phyloP scores from a whole-genome alignment of 164 flowering plant species.

The Stephania yunnanensis region DNA sequence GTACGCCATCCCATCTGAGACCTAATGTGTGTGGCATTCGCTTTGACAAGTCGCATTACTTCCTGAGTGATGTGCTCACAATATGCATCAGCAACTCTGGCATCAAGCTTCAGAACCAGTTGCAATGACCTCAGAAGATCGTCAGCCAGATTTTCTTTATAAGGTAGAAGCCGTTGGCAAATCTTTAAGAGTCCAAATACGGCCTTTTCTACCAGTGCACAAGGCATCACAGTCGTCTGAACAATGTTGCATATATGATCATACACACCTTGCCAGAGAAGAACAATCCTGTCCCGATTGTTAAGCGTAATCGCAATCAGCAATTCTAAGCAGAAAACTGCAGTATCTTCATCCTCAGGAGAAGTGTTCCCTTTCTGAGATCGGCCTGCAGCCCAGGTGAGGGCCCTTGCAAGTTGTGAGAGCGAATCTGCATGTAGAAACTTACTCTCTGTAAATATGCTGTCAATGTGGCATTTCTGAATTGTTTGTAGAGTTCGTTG shows the following conservation, averaged over 20 bases:
- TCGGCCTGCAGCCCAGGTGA: conserved; percentile 29
- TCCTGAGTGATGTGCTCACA: conserved; percentile 42
- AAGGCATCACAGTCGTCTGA: conserved; percentile 37
- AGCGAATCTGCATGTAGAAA: conserved; percentile 34
- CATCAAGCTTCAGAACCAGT: conserved; percentile 35
- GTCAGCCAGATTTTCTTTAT: conserved; percentile 34
- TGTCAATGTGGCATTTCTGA: conserved; percentile 35
- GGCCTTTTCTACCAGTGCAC: conserved; percentile 39
- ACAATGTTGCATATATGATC: conserved; percentile 36
- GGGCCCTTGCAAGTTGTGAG: conserved; percentile 31
- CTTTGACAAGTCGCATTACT: conserved; percentile 34
- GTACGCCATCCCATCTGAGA: conserved; percentile 40
- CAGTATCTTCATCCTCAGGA: conserved; percentile 37
- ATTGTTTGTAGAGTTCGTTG: conserved; percentile 35
- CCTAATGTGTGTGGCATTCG: conserved; percentile 34
- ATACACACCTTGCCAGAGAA: conserved; percentile 37
- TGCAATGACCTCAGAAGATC: conserved; percentile 37
- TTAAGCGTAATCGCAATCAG: conserved; percentile 36
- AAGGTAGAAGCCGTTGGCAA: conserved; percentile 37
- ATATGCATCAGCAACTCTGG: conserved; percentile 42
- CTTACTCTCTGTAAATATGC: conserved; percentile 36
- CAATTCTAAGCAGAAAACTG: conserved; percentile 38
- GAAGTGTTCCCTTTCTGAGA: conserved; percentile 28
- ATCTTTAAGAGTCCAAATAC: conserved; percentile 38
- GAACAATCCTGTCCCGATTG: conserved; percentile 37